Evolutionary conservation across 805 yeast genomes (phyloP).

Genomic region (Maudiozyma pseudohumilis): DNA sequence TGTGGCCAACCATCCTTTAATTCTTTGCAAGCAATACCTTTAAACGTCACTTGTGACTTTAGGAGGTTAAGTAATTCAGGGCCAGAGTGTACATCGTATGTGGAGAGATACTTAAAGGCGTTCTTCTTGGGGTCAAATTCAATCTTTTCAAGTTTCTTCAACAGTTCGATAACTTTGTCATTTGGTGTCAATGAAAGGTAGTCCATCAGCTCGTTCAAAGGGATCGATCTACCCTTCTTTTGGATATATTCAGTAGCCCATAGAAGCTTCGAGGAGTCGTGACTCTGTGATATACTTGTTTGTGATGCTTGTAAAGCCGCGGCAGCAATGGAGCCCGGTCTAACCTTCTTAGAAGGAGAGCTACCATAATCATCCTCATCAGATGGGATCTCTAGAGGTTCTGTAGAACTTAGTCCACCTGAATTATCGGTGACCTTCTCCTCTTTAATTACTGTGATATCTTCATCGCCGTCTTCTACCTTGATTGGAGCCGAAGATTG

Average conservation of each 20-base stretch:
- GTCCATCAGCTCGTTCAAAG: slow-evolving; percentile 52
- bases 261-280: slow-evolving; percentile 76
- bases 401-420: background rate
- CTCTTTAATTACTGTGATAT: slow-evolving; percentile 5
- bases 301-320: slow-evolving; percentile 25
- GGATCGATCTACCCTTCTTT: slow-evolving; percentile 55
- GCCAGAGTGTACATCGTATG: slow-evolving; percentile 76
- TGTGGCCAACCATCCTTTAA: slow-evolving; percentile 82
- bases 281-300: slow-evolving; percentile 30
- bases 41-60: slow-evolving; percentile 74
- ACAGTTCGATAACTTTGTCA: slow-evolving; percentile 56
- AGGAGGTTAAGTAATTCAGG: slow-evolving; percentile 68
- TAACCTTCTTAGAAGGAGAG: slow-evolving; percentile 23
- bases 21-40: slow-evolving; percentile 76
- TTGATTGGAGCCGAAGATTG: slow-evolving; percentile 8
- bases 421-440: background rate
- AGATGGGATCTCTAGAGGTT: slow-evolving; percentile 8
- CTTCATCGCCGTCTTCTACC: slow-evolving; percentile 16
- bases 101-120: slow-evolving; percentile 77
- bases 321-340: slow-evolving; percentile 27
- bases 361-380: slow-evolving; percentile 18
- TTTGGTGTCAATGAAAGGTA: slow-evolving; percentile 51
- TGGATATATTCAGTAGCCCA: slow-evolving; percentile 89
- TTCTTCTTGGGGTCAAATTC: slow-evolving; percentile 49
- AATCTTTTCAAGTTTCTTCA: slow-evolving; percentile 70